Evolutionary conservation across 352 stramenopile species (phyloP).

Genomic region (Pythium plurisporium): DNA sequence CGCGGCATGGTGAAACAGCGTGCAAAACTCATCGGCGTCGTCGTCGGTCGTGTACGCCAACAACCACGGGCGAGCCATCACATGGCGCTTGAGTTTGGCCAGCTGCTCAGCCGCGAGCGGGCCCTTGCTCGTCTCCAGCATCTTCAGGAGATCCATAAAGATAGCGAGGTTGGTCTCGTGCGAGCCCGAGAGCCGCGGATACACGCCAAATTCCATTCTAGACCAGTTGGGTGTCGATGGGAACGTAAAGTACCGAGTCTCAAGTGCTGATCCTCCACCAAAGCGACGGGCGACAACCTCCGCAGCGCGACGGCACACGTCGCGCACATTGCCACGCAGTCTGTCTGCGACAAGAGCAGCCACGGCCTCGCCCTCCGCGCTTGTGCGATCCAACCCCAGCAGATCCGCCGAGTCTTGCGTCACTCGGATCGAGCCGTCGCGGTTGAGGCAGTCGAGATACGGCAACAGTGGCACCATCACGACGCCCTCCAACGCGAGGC

Average conservation of each 20-base stretch:
- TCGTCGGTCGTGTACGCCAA: neutral
- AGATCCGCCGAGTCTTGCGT: neutral
- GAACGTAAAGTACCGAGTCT: constrained; percentile 5
- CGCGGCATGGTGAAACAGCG: constrained; percentile 24
- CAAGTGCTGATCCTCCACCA: neutral
- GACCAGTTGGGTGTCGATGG: neutral
- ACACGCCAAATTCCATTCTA: no score
- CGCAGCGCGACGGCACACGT: constrained; percentile 1
- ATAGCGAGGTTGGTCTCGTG: neutral
- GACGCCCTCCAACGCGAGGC: constrained; percentile 17
- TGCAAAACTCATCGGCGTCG: neutral
- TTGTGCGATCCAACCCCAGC: neutral
- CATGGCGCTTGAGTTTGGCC: neutral
- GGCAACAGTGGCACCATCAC: constrained; percentile 29
- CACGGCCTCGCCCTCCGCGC: neutral
- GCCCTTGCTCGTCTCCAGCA: constrained; percentile 10
- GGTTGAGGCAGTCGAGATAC: constrained; percentile 26
- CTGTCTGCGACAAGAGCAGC: neutral
- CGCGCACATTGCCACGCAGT: neutral
- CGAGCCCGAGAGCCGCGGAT: neutral
- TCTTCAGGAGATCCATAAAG: constrained; percentile 12
- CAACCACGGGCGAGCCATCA: neutral
- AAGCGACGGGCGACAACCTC: constrained; percentile 1
- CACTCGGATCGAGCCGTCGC: constrained; percentile 17
- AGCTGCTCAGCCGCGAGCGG: neutral